Evolutionary conservation across 2,329 filamentous ascomycete genomes (phyloP), one percentile per base, ranked within the genome.

Genomic region (Lizonia empirigonia): DNA sequence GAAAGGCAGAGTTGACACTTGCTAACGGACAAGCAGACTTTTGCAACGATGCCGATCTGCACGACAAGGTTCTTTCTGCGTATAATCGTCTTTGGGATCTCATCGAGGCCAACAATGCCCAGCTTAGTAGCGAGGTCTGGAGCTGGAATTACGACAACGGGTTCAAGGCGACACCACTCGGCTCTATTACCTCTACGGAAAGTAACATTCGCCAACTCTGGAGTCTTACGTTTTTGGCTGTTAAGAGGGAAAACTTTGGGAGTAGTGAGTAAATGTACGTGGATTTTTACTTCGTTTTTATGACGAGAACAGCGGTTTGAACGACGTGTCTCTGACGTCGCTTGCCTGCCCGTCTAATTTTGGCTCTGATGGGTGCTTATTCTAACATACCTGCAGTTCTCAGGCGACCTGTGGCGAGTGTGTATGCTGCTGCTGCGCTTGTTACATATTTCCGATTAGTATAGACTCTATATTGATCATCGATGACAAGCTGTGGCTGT

Each of bases 61-160:
- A 78, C 45, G 47, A 40, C 1, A 81, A 79, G 37, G 66, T 85
- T 3, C 23, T 59, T 2, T 16, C 52, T 4, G 84, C 85, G 0
- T 87, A 87, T 57, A 84, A 84, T 53, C 69, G 74, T 3, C 74
- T 87, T 0, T 87, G 84, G 84, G 79, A 85, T 58, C 71, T 79
- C 0, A 85, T 87, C 24, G 82, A 86, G 23, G 73, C 72, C 0
- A 87, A 87, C 51, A 54, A 58, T 2, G 70, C 66, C 2, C 75
- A 82, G 45, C 65, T 87, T 12, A 80, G 79, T 50, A 75, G 74
- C 1, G 84, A 87, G 61, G 82, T 87, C 0, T 87, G 85, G 85
- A 84, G 79, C 41, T 87, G 83, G 84, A 74, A 75, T 7, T 86
- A 82, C 54, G 69, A 67, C 20, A 70, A 78, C 53, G 77, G 69